Evolutionary conservation across 352 stramenopile genomes (phyloP).

Genomic region (Pythium plurisporium): DNA sequence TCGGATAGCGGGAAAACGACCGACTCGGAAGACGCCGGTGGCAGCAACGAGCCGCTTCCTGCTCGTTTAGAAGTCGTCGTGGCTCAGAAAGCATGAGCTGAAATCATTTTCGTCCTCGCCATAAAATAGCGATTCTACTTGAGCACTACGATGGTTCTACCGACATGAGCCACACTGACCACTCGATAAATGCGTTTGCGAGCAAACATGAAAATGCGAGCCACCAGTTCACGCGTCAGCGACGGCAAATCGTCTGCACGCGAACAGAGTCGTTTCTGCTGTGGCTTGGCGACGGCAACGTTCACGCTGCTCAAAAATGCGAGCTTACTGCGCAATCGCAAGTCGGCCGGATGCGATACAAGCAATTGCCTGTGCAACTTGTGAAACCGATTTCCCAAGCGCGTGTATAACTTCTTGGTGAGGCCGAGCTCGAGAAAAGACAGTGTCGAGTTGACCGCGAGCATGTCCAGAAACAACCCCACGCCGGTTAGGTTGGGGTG

Average conservation of each 20-base stretch:
- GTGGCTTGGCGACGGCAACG: not conserved
- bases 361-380: not conserved
- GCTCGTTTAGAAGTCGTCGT: no score
- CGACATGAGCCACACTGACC: no score
- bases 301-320: constrained; percentile 12
- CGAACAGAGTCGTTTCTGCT: not conserved
- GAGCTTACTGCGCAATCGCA: not conserved
- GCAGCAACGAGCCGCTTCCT: no score
- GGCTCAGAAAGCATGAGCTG: no score
- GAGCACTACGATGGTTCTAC: no score
- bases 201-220: not conserved
- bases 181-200: not conserved
- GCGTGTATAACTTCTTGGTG: not conserved
- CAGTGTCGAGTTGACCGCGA: constrained; percentile 1
- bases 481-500: constrained; percentile 1
- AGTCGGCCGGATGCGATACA: not conserved
- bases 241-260: no score
- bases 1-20: no score
- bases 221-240: not conserved
- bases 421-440: constrained; percentile 17
- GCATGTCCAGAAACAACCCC: constrained; percentile 9
- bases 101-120: no score
- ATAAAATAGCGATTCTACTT: no score
- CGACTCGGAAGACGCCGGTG: no score
- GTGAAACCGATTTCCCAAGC: not conserved